Percentiles rank a stretch among this genome's conserved stretches.
Conservation (phyloP, 73 alveolate genomes). For the Paramecium sonneborni region DNA sequence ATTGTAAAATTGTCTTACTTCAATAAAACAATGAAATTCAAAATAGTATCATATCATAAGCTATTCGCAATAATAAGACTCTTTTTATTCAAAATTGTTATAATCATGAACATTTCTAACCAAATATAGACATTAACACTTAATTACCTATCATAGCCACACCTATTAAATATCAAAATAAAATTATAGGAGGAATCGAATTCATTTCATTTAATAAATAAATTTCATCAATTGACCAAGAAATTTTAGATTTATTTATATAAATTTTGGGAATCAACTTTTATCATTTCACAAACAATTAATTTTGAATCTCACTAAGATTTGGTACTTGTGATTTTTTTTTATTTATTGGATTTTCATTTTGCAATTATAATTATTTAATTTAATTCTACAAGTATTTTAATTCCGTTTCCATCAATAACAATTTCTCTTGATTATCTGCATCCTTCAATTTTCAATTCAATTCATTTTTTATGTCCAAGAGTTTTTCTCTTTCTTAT, state of each 20-base stretch:
- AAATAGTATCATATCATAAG: neutral
- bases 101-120: neutral
- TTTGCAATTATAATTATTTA: neutral
- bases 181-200: neutral
- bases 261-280: neutral
- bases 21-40: neutral
- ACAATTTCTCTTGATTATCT: neutral
- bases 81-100: neutral
- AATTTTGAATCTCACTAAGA: slow-evolving; percentile 41
- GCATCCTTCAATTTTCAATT: neutral
- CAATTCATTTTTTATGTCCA: neutral
- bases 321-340: too few relatives aligned
- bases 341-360: neutral
- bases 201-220: neutral
- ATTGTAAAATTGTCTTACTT: neutral
- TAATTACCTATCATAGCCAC: slow-evolving; percentile 32
- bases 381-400: neutral
- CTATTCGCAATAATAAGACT: neutral
- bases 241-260: neutral
- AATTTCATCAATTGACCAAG: neutral
- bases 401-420: neutral
- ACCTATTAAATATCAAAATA: neutral
- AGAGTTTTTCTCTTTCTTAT: neutral
- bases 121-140: neutral
- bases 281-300: slow-evolving; percentile 10